These are phyloP conservation scores for Macaranga tanarius DNA, from an alignment of 441 rosid genomes.

Conservation along the genomic window DNA sequence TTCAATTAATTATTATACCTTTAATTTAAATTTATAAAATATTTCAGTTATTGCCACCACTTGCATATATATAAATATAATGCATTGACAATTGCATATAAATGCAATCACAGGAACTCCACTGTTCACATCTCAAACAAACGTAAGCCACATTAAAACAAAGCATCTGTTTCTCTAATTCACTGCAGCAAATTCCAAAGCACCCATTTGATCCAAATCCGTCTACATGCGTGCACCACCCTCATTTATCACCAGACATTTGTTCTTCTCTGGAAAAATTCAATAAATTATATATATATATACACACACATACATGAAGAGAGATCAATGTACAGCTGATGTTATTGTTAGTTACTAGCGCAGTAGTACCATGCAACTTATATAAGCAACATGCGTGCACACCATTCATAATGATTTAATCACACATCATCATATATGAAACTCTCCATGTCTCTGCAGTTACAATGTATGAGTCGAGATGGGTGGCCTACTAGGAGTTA, in stretches of 20 bases:
- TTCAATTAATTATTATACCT: too few relatives aligned
- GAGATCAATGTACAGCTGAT: neutral
- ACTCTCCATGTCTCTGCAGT: neutral
- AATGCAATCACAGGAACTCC: neutral
- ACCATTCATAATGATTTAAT: neutral
- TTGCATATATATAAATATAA: too few relatives aligned
- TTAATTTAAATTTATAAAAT: too few relatives aligned
- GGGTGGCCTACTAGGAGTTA: neutral
- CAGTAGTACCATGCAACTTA: neutral
- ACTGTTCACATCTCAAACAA: neutral
- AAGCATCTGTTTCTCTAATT: neutral
- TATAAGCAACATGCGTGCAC: constrained; percentile 7
- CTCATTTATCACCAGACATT: neutral
- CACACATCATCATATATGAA: constrained; percentile 14
- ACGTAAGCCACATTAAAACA: neutral
- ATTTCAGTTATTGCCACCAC: too few relatives aligned
- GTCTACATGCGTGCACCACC: neutral
- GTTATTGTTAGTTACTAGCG: constrained; percentile 1
- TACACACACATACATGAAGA: neutral
- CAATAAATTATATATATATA: neutral
- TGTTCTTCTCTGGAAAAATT: neutral
- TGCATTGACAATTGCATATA: neutral
- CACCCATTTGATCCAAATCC: neutral
- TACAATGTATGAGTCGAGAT: neutral
- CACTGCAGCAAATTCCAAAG: neutral